phyloP scores from a whole-genome alignment of 1,139 yeast species.

The Candida buenavistaensis region DNA sequence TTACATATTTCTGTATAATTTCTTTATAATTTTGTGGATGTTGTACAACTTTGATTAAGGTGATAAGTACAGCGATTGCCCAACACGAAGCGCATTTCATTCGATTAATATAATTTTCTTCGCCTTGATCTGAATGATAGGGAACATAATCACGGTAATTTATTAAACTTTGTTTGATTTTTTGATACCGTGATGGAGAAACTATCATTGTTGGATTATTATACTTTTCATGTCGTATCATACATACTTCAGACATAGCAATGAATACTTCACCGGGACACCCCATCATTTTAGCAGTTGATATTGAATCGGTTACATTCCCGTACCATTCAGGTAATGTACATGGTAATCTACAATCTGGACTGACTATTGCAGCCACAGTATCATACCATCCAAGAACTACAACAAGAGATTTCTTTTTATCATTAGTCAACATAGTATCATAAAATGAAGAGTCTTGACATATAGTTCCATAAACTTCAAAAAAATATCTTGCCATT shows the following conservation, averaged over 20 bases:
- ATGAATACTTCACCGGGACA: conserved; percentile 56
- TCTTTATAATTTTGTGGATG: conserved; percentile 19
- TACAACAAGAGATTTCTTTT: conserved; percentile 47
- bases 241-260: conserved; percentile 43
- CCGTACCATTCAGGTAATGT: conserved; percentile 56
- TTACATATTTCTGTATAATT: conserved; percentile 28
- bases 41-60: conserved; percentile 34
- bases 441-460: conserved; percentile 27
- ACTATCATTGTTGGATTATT: conserved; percentile 1
- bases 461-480: conserved; percentile 50
- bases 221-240: conserved; percentile 33
- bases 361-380: conserved; percentile 52
- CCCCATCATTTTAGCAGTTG: conserved; percentile 54
- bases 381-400: conserved; percentile 59
- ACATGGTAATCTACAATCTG: conserved; percentile 53
- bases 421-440: conserved; percentile 36
- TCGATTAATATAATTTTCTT: conserved; percentile 30
- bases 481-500: conserved; percentile 45
- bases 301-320: conserved; percentile 33
- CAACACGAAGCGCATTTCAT: conserved; percentile 55
- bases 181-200: conserved; percentile 19
- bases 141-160: conserved; percentile 49
- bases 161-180: conserved; percentile 31
- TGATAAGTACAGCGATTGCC: conserved; percentile 46
- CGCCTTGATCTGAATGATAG: conserved; percentile 17